A percentile compares a stretch with the other conserved stretches of the same genome.
phyloP scores from a whole-genome alignment of 2,329 filamentous ascomycete species.

The Pezicula radicicola region DNA sequence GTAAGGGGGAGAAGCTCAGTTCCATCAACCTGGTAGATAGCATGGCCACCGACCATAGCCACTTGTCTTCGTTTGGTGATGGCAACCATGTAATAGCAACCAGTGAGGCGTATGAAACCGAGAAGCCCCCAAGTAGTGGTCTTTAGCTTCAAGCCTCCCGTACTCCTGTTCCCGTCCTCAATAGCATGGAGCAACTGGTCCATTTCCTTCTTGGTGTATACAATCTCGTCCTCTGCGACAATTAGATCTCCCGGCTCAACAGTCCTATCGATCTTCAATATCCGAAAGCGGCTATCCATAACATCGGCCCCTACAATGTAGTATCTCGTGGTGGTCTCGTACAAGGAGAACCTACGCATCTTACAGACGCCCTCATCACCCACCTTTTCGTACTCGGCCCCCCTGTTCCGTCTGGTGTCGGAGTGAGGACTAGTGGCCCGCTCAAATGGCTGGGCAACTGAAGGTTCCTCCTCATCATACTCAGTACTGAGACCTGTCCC shows the following conservation, averaged over 20 bases:
- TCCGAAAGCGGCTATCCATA: slow-evolving; percentile 81
- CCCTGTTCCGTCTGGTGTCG: slow-evolving; percentile 25
- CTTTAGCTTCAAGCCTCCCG: slow-evolving; percentile 84
- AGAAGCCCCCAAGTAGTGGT: slow-evolving; percentile 92
- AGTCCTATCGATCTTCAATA: slow-evolving; percentile 92
- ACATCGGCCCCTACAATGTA: slow-evolving; percentile 94
- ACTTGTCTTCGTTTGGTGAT: slow-evolving; percentile 96
- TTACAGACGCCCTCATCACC: slow-evolving; percentile 45
- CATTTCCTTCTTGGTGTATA: slow-evolving; percentile 91
- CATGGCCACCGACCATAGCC: slow-evolving; percentile 93
- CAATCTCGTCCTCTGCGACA: slow-evolving; percentile 90
- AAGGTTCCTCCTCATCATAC: slow-evolving; percentile 56
- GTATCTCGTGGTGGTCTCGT: slow-evolving; percentile 90
- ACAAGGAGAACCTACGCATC: slow-evolving; percentile 97
- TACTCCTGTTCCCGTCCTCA: slow-evolving; percentile 88
- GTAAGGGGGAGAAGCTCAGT: slow-evolving; percentile 90
- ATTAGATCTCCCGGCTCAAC: slow-evolving; percentile 74
- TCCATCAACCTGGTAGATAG: slow-evolving; percentile 90
- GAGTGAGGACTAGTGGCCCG: slow-evolving; percentile 46
- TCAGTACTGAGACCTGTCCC: slow-evolving; percentile 28
- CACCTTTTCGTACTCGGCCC: slow-evolving; percentile 27
- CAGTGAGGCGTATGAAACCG: slow-evolving; percentile 94
- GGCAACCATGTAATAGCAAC: slow-evolving; percentile 93
- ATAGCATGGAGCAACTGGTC: slow-evolving; percentile 90
- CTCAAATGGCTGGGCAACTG: slow-evolving; percentile 54